phyloP scores from a whole-genome alignment of 1,284 basidiomycete genomes.

The Cryptococcus sp. region DNA sequence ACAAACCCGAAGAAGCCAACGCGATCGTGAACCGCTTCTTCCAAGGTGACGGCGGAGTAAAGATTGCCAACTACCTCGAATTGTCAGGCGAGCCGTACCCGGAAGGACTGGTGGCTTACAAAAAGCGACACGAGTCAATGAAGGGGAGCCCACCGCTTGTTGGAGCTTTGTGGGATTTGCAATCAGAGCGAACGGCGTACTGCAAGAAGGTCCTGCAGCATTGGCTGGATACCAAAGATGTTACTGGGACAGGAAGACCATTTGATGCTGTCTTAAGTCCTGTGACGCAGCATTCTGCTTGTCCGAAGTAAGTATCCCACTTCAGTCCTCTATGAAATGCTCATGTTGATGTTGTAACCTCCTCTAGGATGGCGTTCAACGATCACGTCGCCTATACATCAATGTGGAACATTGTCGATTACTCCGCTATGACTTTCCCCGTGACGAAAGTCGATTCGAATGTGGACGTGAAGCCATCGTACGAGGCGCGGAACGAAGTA shows the following conservation, averaged over 20 bases:
- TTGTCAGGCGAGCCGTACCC: conserved; percentile 38
- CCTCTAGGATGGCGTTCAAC: conserved; percentile 21
- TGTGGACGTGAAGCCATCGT: conserved; percentile 52
- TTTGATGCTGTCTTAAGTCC: conserved; percentile 45
- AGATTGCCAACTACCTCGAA: conserved; percentile 34
- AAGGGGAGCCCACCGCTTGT: conserved; percentile 28
- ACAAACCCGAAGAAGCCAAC: conserved; percentile 19
- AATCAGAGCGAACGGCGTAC: conserved; percentile 33
- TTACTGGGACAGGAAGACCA: conserved; percentile 41
- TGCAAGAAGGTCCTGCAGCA: conserved; percentile 34
- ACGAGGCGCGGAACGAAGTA: conserved; percentile 55
- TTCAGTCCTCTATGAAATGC: background rate
- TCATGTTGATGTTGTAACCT: background rate
- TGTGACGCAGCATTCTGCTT: conserved; percentile 30
- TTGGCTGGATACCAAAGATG: conserved; percentile 31
- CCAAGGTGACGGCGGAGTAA: conserved; percentile 41
- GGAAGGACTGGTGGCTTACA: conserved; percentile 24
- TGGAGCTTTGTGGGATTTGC: conserved; percentile 35
- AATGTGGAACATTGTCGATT: conserved; percentile 45
- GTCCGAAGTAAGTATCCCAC: conserved; percentile 22
- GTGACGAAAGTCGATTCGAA: conserved; percentile 61
- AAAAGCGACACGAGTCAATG: conserved; percentile 20
- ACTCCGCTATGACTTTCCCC: conserved; percentile 62
- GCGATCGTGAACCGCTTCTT: conserved; percentile 36
- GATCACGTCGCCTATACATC: conserved; percentile 41